These are phyloP conservation scores for Exophiala lecanii-corni DNA, from an alignment of 2,329 filamentous ascomycete genomes.

Conservation along the genomic window DNA sequence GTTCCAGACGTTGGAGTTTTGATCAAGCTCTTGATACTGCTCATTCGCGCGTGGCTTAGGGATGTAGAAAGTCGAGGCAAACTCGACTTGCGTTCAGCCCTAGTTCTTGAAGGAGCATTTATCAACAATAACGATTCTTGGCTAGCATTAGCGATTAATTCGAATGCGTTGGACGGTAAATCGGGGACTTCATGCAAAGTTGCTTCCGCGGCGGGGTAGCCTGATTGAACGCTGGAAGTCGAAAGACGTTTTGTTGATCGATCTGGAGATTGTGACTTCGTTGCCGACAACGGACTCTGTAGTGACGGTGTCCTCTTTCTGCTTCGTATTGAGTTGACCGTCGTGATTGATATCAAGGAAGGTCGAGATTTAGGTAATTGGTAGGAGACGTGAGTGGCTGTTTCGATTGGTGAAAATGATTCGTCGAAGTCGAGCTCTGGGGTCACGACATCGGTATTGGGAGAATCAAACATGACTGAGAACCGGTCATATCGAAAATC, in stretches of 20 bases:
- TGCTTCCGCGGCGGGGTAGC: constrained; percentile 21
- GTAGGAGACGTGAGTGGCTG: constrained; percentile 23
- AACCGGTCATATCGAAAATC: constrained; percentile 24
- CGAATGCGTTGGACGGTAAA: constrained; percentile 20
- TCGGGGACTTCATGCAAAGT: constrained; percentile 20
- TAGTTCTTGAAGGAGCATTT: constrained; percentile 4
- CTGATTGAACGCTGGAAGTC: constrained; percentile 11
- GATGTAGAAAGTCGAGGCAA: constrained; percentile 20
- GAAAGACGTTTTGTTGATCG: constrained; percentile 16
- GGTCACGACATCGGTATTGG: constrained; percentile 10
- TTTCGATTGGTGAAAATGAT: constrained; percentile 22
- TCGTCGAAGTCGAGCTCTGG: constrained; percentile 17
- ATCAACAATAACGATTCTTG: constrained; percentile 18
- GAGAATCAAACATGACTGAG: constrained; percentile 16
- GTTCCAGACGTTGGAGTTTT: constrained; percentile 17
- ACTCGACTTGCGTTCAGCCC: constrained; percentile 16
- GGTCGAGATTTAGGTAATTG: constrained; percentile 21
- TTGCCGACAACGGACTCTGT: constrained; percentile 15
- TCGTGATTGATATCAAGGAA: constrained; percentile 24
- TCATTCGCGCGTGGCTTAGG: constrained; percentile 22
- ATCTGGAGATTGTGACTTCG: constrained; percentile 6
- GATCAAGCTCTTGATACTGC: constrained; percentile 25
- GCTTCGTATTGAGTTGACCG: constrained; percentile 8
- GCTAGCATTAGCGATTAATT: constrained; percentile 22
- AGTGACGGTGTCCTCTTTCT: constrained; percentile 13